Percentiles rank a stretch among this genome's conserved stretches.
phyloP scores from a whole-genome alignment of 768 basidiomycete species.

The Leccinum sublutescens region DNA sequence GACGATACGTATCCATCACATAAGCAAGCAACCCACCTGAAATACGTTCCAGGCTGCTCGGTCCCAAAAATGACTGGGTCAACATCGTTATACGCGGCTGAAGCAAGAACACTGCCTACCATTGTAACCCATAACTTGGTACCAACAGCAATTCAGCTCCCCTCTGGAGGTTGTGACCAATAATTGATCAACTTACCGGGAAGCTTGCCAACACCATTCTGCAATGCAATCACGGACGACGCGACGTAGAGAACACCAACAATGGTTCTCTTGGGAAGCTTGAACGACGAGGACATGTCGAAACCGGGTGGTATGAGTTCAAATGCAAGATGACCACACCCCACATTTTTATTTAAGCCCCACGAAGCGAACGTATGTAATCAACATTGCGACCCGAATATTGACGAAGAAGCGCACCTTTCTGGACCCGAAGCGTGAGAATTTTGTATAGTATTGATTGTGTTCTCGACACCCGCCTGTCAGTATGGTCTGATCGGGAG shows the following conservation, averaged over 20 bases:
- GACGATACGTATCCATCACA: not conserved
- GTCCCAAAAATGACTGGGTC: conserved; percentile 1
- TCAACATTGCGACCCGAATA: not conserved
- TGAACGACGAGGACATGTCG: conserved; percentile 15
- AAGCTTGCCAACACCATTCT: conserved; percentile 32
- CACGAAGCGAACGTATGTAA: not conserved
- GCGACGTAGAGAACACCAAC: conserved; percentile 14
- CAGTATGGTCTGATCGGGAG: not conserved
- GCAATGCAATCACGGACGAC: conserved; percentile 18
- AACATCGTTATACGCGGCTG: not conserved
- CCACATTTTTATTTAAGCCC: conserved; percentile 22
- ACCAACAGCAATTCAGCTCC: conserved; percentile 5
- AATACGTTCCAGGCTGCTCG: conserved; percentile 64
- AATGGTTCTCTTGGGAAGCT: not conserved
- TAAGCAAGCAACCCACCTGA: conserved; percentile 38
- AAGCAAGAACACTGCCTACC: conserved; percentile 15
- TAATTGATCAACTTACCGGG: conserved; percentile 21
- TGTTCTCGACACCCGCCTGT: no score
- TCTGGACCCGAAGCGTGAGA: no score
- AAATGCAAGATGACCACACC: not conserved
- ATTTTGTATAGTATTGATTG: no score
- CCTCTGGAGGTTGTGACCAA: not conserved
- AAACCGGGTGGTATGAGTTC: not conserved
- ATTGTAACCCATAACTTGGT: conserved; percentile 32
- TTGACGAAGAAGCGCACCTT: no score